phyloP scores from a whole-genome alignment of 108 stramenopile genomes.

The Craspedostauros australis region DNA sequence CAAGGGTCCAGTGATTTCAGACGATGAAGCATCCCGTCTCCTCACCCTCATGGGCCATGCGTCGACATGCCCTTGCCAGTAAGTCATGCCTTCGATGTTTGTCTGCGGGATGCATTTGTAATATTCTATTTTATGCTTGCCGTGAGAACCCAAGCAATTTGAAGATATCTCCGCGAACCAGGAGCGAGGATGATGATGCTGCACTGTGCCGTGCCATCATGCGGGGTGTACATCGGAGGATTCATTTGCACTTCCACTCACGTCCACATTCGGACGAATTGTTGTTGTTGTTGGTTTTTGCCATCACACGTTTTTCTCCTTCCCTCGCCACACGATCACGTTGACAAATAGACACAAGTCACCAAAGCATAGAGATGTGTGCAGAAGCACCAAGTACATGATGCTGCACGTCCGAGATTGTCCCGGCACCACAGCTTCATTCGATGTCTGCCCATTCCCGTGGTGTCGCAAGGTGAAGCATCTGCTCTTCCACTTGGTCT shows the following conservation, averaged over 20 bases:
- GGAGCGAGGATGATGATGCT: neutral
- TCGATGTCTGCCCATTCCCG: constrained; percentile 86
- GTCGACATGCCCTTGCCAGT: constrained; percentile 54
- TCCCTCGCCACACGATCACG: too few relatives aligned
- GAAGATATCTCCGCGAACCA: neutral
- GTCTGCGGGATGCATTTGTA: neutral
- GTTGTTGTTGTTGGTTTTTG: neutral
- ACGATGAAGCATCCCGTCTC: constrained; percentile 55
- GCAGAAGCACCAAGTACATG: constrained; percentile 75
- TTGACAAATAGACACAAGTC: constrained; percentile 47
- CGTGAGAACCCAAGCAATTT: neutral
- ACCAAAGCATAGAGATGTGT: constrained; percentile 66
- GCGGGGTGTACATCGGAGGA: too few relatives aligned
- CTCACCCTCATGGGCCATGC: constrained; percentile 78
- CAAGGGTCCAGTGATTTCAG: constrained; percentile 53
- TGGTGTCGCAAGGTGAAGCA: constrained; percentile 90
- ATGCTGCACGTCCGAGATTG: constrained; percentile 93
- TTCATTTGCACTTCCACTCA: too few relatives aligned
- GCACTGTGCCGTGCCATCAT: too few relatives aligned
- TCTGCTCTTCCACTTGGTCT: constrained; percentile 79
- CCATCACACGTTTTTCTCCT: neutral
- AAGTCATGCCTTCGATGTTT: neutral
- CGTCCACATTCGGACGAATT: too few relatives aligned
- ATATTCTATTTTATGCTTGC: neutral
- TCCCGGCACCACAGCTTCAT: constrained; percentile 67